Percentiles rank a stretch among this genome's conserved stretches.
These are phyloP conservation scores for Eimeria praecox DNA, from an alignment of 169 alveolate genomes.

Conservation along the genomic window DNA sequence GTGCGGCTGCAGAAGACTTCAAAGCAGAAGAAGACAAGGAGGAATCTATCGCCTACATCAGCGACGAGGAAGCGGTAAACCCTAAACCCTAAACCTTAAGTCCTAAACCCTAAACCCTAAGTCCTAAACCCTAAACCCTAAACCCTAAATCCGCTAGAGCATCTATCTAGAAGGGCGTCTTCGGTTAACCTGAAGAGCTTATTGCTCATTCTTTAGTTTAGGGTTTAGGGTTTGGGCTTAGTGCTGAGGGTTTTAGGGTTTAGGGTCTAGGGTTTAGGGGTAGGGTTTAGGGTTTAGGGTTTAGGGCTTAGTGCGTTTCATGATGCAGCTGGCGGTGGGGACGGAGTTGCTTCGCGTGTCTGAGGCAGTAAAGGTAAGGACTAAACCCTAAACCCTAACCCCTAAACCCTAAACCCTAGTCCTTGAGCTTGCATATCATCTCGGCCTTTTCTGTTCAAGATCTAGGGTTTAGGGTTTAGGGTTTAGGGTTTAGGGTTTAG, in stretches of 20 bases:
- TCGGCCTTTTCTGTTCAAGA: not conserved
- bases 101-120: not conserved
- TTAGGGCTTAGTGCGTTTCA: not conserved
- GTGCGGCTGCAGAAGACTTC: slow-evolving; percentile 1
- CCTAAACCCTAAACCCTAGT: slow-evolving; percentile 30
- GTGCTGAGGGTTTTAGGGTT: not conserved
- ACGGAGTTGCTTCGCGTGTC: slow-evolving; percentile 52
- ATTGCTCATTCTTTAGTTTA: too few species aligned
- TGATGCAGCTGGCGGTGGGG: not conserved
- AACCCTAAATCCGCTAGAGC: too few species aligned
- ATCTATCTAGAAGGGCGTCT: too few species aligned
- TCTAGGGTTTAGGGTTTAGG: not conserved
- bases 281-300: slow-evolving; percentile 19
- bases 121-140: too few species aligned
- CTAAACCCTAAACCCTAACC: slow-evolving; percentile 42
- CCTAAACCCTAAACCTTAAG: slow-evolving; percentile 48
- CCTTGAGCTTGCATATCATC: not conserved
- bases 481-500: slow-evolving; percentile 1
- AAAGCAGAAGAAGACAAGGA: not conserved
- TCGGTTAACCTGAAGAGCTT: too few species aligned
- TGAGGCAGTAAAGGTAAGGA: slow-evolving; percentile 22
- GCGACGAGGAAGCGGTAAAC: slow-evolving; percentile 11
- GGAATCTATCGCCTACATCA: not conserved
- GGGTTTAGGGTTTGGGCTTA: too few species aligned
- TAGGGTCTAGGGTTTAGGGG: not conserved